A percentile compares a stretch with the other conserved stretches of the same genome.
Conservation (phyloP, 2,329 filamentous ascomycete species). For the Aspergillus versicolor region DNA sequence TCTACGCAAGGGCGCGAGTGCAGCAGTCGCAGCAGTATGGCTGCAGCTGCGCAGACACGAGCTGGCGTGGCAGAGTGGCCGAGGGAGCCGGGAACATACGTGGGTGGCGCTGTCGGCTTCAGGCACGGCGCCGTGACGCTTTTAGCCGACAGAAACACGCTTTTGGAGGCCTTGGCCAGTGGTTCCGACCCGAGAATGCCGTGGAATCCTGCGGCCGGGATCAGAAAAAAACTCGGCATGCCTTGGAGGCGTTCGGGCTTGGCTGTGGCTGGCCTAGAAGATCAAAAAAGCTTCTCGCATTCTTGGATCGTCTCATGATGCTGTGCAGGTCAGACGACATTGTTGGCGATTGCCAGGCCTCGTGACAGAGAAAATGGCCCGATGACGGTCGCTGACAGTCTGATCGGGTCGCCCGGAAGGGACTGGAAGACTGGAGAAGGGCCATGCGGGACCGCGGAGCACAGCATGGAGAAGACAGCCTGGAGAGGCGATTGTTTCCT, state of each 20-base stretch:
- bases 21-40: too few relatives aligned
- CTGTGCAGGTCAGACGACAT: background rate
- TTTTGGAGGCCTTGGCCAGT: background rate
- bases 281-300: background rate
- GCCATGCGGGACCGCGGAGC: constrained; percentile 4
- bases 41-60: too few relatives aligned
- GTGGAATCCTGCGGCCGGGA: constrained; percentile 5
- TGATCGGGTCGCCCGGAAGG: background rate
- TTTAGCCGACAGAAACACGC: background rate
- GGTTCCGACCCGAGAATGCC: constrained; percentile 4
- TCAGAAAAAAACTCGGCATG: constrained; percentile 3
- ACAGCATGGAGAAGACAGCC: constrained; percentile 5
- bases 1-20: too few relatives aligned
- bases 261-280: background rate
- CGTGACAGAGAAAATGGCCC: background rate
- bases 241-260: constrained; percentile 5
- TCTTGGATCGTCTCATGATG: background rate
- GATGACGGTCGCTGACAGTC: background rate
- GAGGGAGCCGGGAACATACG: background rate
- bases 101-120: constrained; percentile 2
- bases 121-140: background rate
- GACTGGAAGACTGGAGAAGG: constrained; percentile 7
- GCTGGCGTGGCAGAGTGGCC: background rate
- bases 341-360: background rate
- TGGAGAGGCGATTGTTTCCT: constrained; percentile 9